Percentiles rank a stretch among this genome's conserved stretches.
Evolutionary conservation across 1,139 yeast genomes (phyloP).

Genomic region (Geotrichum cucujoidarum): DNA sequence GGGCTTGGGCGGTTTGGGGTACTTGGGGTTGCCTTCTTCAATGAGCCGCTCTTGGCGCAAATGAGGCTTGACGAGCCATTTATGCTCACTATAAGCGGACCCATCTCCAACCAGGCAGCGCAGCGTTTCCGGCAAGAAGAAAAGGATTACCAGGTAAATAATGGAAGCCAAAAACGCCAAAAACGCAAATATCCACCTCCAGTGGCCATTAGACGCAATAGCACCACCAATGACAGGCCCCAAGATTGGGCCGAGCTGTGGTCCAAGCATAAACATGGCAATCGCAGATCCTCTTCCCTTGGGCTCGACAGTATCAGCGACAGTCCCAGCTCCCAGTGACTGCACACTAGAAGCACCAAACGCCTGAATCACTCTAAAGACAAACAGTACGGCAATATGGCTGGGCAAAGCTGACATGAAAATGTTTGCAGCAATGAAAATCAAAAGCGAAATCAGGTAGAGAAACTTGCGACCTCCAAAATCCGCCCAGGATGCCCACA

Average conservation of each 20-base stretch:
- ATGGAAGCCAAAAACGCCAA: conserved; percentile 63
- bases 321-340: conserved; percentile 86
- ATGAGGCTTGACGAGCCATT: conserved; percentile 35
- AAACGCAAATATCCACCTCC: conserved; percentile 71
- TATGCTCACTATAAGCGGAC: conserved; percentile 27
- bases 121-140: conserved; percentile 75
- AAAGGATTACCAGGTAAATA: conserved; percentile 46
- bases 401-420: conserved; percentile 58
- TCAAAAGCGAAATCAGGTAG: conserved; percentile 43
- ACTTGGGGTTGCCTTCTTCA: conserved; percentile 29
- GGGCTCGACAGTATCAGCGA: conserved; percentile 65
- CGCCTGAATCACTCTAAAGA: conserved; percentile 69
- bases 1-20: conserved; percentile 50
- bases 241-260: conserved; percentile 71
- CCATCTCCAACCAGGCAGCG: conserved; percentile 52
- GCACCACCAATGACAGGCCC: conserved; percentile 84
- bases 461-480: conserved; percentile 52
- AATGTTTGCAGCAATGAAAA: conserved; percentile 47
- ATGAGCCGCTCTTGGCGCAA: conserved; percentile 34
- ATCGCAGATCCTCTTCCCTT: conserved; percentile 72
- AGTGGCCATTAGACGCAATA: conserved; percentile 65
- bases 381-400: conserved; percentile 56
- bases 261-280: conserved; percentile 79
- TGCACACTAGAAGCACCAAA: conserved; percentile 84
- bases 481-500: conserved; percentile 58